Evolutionary conservation across 176 grass and related monocot species (phyloP).

Genomic region (Pharus latifolius): DNA sequence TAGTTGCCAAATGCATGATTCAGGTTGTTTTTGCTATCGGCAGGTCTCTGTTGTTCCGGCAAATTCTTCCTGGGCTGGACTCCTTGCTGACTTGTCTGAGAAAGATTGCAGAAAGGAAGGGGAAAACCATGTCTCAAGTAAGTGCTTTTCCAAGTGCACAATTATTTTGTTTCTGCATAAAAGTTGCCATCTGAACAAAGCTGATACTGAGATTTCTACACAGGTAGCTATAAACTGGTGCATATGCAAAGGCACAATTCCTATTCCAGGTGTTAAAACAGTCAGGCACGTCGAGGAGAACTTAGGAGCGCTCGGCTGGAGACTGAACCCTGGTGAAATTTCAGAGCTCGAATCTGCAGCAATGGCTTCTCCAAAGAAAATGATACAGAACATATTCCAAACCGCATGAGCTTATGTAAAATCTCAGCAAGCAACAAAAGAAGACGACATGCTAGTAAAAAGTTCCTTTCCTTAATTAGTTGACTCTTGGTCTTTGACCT

Average conservation of each 20-base stretch:
- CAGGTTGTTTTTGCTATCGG: not conserved
- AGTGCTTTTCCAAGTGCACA: not conserved
- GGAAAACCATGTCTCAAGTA: conserved; percentile 91
- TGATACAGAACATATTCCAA: conserved; percentile 92
- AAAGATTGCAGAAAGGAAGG: conserved; percentile 50
- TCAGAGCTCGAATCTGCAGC: conserved; percentile 62
- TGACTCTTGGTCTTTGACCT: no score
- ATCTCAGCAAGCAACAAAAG: not conserved
- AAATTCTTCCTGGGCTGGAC: conserved; percentile 83
- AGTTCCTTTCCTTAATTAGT: not conserved
- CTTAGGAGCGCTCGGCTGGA: conserved; percentile 75
- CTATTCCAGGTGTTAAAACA: conserved; percentile 75
- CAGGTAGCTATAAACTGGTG: conserved; percentile 99
- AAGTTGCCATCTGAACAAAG: not conserved
- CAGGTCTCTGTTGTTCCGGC: conserved; percentile 77
- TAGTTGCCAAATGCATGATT: not conserved
- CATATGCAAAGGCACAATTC: conserved; percentile 77
- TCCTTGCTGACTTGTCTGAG: conserved; percentile 50
- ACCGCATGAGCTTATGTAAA: conserved; percentile 30
- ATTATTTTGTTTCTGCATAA: not conserved
- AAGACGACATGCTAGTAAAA: not conserved
- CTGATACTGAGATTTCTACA: not conserved
- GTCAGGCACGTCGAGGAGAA: conserved; percentile 66
- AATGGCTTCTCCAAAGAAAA: conserved; percentile 58
- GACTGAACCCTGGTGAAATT: conserved; percentile 48